Base-by-base conservation (phyloP, 2,329 filamentous ascomycete genomes). In the Fusarium armeniacum region DNA sequence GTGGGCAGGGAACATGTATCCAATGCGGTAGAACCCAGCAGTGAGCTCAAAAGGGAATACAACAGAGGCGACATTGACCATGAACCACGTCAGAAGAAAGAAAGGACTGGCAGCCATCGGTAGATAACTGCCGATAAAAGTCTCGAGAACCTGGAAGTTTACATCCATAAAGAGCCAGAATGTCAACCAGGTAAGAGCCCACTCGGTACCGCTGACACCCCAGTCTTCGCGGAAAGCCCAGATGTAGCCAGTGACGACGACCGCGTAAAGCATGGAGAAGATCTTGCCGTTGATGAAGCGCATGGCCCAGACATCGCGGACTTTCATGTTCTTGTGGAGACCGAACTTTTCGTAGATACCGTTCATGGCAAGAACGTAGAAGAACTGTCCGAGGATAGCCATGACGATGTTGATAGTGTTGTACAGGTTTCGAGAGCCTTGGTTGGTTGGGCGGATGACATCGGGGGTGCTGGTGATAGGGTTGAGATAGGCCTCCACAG, bases 161-260 rank as follows among this genome's bases (percentile, higher is more conserved):
- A 79, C 73, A 53, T 83, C 78, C 69, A 82, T 80, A 46, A 75
- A 77, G 0, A 83, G 68, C 82, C 81, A 83, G 12, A 77, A 67
- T 8, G 71, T 70, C 62, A 79, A 66, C 73, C 78, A 76, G 0
- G 67, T 74, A 26, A 69, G 47, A 6, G 62, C 75, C 35, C 77
- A 78, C 38, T 76, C 58, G 3, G 49, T 15, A 6, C 74, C 78
- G 20, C 73, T 73, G 6, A 84, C 81, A 3, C 63, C 51, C 83
- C 83, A 84, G 30, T 70, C 74, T 45, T 80, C 80, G 2, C 78
- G 73, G 70, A 82, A 84, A 0, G 81, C 82, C 83, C 83, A 85
- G 56, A 83, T 79, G 38, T 78, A 78, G 2, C 81, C 82, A 0
- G 80, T 71, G 26, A 79, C 77, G 40, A 76, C 77, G 4, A 85